Percentiles rank a stretch among this genome's conserved stretches.
Evolutionary conservation across 768 basidiomycete genomes (phyloP).

Genomic region (Tulasnella sp.): DNA sequence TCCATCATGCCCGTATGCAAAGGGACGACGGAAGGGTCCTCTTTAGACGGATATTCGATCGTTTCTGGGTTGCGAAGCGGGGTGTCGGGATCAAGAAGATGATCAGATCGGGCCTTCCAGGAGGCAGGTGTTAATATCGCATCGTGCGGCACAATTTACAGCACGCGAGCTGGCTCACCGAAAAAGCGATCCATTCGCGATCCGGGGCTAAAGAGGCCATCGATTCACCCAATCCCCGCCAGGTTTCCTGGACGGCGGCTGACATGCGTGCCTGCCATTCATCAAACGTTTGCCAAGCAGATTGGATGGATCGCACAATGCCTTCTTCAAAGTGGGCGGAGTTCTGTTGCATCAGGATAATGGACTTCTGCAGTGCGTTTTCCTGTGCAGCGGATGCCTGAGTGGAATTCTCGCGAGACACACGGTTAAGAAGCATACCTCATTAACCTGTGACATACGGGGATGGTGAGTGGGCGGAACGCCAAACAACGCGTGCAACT

Average conservation of each 20-base stretch:
- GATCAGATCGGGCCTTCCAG: slow-evolving; percentile 70
- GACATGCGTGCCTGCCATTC: slow-evolving; percentile 85
- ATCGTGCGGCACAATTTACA: neutral
- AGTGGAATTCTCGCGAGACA: neutral
- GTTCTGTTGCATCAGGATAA: slow-evolving; percentile 97
- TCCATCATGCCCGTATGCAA: slow-evolving; percentile 86
- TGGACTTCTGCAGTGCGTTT: slow-evolving; percentile 92
- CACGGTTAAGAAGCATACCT: neutral
- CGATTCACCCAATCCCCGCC: slow-evolving; percentile 51
- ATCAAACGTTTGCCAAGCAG: slow-evolving; percentile 93
- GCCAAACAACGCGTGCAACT: slow-evolving; percentile 13
- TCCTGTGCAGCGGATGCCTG: slow-evolving; percentile 57
- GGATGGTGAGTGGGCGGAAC: neutral
- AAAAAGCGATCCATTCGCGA: slow-evolving; percentile 91
- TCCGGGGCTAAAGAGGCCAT: slow-evolving; percentile 76
- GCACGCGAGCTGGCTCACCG: slow-evolving; percentile 22
- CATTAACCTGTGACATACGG: neutral
- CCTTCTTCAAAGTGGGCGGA: slow-evolving; percentile 95
- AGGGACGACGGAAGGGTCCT: slow-evolving; percentile 71
- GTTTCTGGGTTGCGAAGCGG: slow-evolving; percentile 67
- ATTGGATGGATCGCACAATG: slow-evolving; percentile 87
- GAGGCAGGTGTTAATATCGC: neutral
- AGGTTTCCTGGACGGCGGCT: slow-evolving; percentile 57
- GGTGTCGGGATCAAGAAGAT: slow-evolving; percentile 93
- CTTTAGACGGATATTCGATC: slow-evolving; percentile 80